phyloP scores from a whole-genome alignment of 2,329 filamentous ascomycete genomes.

The Penicillium sclerotigenum region DNA sequence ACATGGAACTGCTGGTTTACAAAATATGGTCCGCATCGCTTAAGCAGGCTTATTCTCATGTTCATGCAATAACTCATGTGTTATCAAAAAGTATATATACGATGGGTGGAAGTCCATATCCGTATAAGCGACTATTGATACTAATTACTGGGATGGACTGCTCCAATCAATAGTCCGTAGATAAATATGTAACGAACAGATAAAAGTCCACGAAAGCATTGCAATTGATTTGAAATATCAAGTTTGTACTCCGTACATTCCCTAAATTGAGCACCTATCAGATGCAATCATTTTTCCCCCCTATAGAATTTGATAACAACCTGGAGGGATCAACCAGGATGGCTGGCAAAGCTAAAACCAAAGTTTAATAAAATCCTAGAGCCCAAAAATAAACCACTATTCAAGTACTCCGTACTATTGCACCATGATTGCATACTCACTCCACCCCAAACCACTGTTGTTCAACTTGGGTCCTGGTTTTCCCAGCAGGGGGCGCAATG shows the following conservation, averaged over 20 bases:
- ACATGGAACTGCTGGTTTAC: not conserved
- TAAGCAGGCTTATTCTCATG: not conserved
- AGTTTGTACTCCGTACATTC: not conserved
- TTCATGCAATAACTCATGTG: not conserved
- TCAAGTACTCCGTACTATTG: not conserved
- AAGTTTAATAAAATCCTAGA: not conserved
- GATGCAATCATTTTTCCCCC: not conserved
- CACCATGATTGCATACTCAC: not conserved
- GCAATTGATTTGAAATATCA: not conserved
- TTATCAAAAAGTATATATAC: not conserved
- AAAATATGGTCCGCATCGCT: not conserved
- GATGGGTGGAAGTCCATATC: not conserved
- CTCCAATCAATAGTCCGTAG: not conserved
- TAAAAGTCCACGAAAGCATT: not conserved
- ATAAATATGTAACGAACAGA: not conserved
- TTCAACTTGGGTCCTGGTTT: not conserved
- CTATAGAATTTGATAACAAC: not conserved
- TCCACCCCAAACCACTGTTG: not conserved
- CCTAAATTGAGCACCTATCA: not conserved
- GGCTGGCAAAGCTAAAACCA: not conserved
- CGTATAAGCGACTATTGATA: not conserved
- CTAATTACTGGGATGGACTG: not conserved
- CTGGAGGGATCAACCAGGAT: not conserved
- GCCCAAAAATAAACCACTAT: not conserved
- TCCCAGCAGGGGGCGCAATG: conserved; percentile 1